A percentile compares a stretch with the other conserved stretches of the same genome.
phyloP scores from a whole-genome alignment of 768 basidiomycete species.

The Boletus fagicola region DNA sequence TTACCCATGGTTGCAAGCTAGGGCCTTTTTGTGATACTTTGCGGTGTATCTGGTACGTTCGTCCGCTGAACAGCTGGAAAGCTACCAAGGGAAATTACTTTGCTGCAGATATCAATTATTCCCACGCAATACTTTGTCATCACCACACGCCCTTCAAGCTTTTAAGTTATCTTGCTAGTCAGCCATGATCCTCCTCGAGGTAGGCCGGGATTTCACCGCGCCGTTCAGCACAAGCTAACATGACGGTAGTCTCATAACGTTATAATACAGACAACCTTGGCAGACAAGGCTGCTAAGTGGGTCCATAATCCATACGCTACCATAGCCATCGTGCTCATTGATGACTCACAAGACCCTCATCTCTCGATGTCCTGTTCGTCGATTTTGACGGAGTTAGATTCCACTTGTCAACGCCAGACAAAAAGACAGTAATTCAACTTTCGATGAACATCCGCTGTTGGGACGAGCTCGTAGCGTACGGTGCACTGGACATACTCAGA shows the following conservation, averaged over 20 bases:
- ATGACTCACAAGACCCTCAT: slow-evolving; percentile 64
- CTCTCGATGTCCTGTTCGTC: slow-evolving; percentile 93
- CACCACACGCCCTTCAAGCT: not conserved
- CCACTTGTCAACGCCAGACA: slow-evolving; percentile 83
- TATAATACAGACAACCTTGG: slow-evolving; percentile 86
- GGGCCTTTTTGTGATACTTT: slow-evolving; percentile 14
- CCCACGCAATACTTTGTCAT: slow-evolving; percentile 30
- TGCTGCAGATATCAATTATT: slow-evolving; percentile 20
- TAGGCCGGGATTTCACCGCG: slow-evolving; percentile 27
- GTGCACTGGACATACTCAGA: slow-evolving; percentile 73
- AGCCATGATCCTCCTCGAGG: slow-evolving; percentile 86
- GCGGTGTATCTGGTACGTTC: slow-evolving; percentile 8
- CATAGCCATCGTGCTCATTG: slow-evolving; percentile 9
- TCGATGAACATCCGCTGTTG: slow-evolving; percentile 99
- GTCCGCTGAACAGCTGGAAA: slow-evolving; percentile 14
- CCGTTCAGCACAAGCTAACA: slow-evolving; percentile 5
- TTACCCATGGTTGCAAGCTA: slow-evolving; percentile 28
- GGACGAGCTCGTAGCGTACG: slow-evolving; percentile 87
- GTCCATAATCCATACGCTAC: slow-evolving; percentile 18
- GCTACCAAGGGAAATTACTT: slow-evolving; percentile 25
- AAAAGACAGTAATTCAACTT: slow-evolving; percentile 76
- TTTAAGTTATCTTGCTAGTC: not conserved
- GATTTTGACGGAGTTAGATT: slow-evolving; percentile 98
- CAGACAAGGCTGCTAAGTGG: slow-evolving; percentile 85
- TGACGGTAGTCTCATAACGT: slow-evolving; percentile 76